A percentile compares a stretch with the other conserved stretches of the same genome.
phyloP scores from a whole-genome alignment of 116 monocot species.

The Papilionanthe hybrid region DNA sequence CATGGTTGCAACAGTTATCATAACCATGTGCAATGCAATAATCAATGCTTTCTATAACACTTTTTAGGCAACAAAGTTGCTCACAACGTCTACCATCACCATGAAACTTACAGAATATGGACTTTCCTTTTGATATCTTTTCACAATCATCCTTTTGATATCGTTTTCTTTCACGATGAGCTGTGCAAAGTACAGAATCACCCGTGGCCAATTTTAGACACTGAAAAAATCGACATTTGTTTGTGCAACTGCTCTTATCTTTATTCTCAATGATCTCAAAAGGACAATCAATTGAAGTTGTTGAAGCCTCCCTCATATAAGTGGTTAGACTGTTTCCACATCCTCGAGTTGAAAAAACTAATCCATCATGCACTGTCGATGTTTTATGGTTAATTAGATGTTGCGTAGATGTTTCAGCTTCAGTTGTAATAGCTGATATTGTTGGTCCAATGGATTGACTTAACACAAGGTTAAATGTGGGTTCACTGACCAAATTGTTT shows the following conservation, averaged over 20 bases:
- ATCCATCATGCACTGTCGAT: not conserved
- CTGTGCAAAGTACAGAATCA: constrained; percentile 22
- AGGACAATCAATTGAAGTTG: constrained; percentile 29
- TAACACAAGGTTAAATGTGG: constrained; percentile 17
- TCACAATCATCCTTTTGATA: constrained; percentile 26
- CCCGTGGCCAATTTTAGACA: constrained; percentile 28
- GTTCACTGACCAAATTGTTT: not conserved
- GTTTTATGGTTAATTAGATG: not conserved
- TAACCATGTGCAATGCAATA: constrained; percentile 33
- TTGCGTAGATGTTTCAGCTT: not conserved
- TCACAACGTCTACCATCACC: constrained; percentile 27
- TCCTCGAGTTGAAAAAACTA: not conserved
- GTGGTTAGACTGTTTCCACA: not conserved
- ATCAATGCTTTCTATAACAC: constrained; percentile 22
- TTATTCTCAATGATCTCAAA: constrained; percentile 21
- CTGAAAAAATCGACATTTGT: constrained; percentile 26
- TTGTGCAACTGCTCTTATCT: not conserved
- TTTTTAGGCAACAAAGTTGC: constrained; percentile 19
- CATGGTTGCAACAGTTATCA: constrained; percentile 16
- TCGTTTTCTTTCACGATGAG: constrained; percentile 9
- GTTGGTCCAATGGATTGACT: constrained; percentile 17
- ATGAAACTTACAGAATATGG: constrained; percentile 27
- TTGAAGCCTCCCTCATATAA: not conserved
- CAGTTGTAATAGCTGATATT: constrained; percentile 13
- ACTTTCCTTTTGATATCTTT: constrained; percentile 26